Evolutionary conservation across 345 rosid species (phyloP), one percentile per base, ranked within the genome.

Genomic region (Eucalyptus pauciflora): DNA sequence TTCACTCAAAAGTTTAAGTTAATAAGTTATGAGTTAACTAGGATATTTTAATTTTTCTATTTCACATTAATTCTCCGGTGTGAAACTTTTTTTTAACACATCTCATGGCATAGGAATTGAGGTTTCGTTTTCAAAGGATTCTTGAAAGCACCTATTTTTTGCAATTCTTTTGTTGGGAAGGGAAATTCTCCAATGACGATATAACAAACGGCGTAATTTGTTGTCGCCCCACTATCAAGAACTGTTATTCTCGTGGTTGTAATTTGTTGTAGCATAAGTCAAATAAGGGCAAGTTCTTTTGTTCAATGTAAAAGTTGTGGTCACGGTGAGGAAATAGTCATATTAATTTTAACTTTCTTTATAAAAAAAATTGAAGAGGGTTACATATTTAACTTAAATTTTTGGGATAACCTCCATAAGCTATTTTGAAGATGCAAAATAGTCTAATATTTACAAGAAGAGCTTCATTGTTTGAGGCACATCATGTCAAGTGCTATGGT

Each of bases 31-130:
- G 5, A 54, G 1, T 0, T 54, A 1, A 54, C 0, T 52, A 7
- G 0, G 0, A 20, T 54, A 18, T 8, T 52, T 52, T 52, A 52
- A 52, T 2, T 18, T 0, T 0, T 54, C 4, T 54, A 17, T 54
- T 3, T 0, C 5, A 54, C 2, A 20, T 0, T 8, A 54, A 54
- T 20, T 52, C 0, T 7, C 4, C 0, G 0, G 0, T 56, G 10
- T 5, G 13, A n/a, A 8, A 4, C 3, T 7, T 56, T 24, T 56
- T 56, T 54, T 54, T 51, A 51, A 54, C 2, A 0, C 11, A 56
- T 56, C 1, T 56, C 6, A 56, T 2, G 13, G 11, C 27, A 5
- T 1, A 22, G 29, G 27, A 56, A 50, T 4, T 10, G 0, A 5
- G 5, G 5, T 0, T 54, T 18, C 27, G 0, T 7, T 54, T 9